Evolutionary conservation across 2,329 filamentous ascomycete species (phyloP).

Genomic region (Ceratocystiopsis brevicomis): DNA sequence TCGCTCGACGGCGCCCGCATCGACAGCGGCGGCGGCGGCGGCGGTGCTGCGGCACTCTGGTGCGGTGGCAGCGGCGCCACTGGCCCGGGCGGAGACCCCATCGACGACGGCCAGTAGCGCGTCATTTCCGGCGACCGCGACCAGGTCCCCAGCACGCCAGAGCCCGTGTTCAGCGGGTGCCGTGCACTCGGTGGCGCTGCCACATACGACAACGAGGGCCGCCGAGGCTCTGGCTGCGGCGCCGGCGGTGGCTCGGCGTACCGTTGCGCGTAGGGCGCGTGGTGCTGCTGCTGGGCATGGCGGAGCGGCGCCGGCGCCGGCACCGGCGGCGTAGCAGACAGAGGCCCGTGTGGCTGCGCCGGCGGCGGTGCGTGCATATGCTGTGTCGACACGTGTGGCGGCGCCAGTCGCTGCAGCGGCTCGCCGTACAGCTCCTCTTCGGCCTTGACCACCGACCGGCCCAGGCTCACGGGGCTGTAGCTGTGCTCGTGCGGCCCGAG

Average conservation of each 20-base stretch:
- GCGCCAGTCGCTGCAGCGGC: constrained; percentile 3
- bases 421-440: constrained; percentile 7
- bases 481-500: constrained; percentile 6
- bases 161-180: too few species aligned
- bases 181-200: too few species aligned
- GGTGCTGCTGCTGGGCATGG: neutral
- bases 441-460: constrained; percentile 4
- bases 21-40: constrained; percentile 2
- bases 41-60: neutral
- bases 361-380: neutral
- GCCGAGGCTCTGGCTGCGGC: neutral
- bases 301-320: neutral
- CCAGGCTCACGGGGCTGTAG: neutral
- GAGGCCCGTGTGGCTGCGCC: neutral
- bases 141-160: neutral
- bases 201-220: neutral
- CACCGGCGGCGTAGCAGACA: too few species aligned
- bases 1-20: constrained; percentile 3
- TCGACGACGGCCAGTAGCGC: constrained; percentile 4
- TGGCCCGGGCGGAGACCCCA: neutral
- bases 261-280: constrained; percentile 1
- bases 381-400: neutral
- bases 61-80: constrained; percentile 4
- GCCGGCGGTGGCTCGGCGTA: constrained; percentile 1
- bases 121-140: constrained; percentile 4